These are phyloP conservation scores for Ganoderma lingzhi DNA, from an alignment of 1,284 basidiomycete genomes.

Conservation along the genomic window DNA sequence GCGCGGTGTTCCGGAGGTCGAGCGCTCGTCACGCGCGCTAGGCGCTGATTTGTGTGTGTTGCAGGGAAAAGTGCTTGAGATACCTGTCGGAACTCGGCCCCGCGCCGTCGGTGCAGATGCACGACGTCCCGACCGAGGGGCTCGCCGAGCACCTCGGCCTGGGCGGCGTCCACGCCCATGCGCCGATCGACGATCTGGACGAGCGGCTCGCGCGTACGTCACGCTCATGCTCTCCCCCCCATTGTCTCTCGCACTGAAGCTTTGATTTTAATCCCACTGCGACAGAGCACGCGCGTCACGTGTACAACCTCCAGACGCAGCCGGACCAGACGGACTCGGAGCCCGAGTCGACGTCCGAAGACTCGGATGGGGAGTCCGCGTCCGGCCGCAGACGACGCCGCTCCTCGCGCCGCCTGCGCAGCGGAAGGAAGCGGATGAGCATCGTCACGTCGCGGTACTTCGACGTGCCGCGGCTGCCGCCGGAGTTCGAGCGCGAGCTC, in stretches of 20 bases:
- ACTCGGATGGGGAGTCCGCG: constrained; percentile 52
- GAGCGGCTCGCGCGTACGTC: constrained; percentile 72
- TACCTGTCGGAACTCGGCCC: constrained; percentile 81
- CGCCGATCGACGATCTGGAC: constrained; percentile 67
- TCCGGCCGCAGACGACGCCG: constrained; percentile 42
- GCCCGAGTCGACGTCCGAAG: constrained; percentile 47
- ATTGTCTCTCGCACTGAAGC: neutral
- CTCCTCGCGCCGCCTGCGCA: constrained; percentile 32
- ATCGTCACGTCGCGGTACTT: constrained; percentile 66
- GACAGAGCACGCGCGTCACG: constrained; percentile 68
- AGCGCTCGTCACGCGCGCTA: too few species aligned
- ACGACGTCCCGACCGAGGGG: constrained; percentile 79
- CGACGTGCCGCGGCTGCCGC: constrained; percentile 47
- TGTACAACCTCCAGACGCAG: constrained; percentile 67
- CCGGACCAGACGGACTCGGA: constrained; percentile 52
- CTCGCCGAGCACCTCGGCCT: constrained; percentile 71
- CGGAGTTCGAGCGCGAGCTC: constrained; percentile 36
- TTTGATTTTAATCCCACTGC: neutral
- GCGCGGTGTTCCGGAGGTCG: too few species aligned
- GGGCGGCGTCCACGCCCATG: constrained; percentile 51
- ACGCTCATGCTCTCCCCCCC: neutral
- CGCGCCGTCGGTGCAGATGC: constrained; percentile 90
- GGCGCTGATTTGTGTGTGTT: neutral
- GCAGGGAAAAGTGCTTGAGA: constrained; percentile 53
- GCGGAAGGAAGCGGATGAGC: constrained; percentile 66